phyloP scores from a whole-genome alignment of 1,284 basidiomycete species.

The Tremellales sp. region DNA sequence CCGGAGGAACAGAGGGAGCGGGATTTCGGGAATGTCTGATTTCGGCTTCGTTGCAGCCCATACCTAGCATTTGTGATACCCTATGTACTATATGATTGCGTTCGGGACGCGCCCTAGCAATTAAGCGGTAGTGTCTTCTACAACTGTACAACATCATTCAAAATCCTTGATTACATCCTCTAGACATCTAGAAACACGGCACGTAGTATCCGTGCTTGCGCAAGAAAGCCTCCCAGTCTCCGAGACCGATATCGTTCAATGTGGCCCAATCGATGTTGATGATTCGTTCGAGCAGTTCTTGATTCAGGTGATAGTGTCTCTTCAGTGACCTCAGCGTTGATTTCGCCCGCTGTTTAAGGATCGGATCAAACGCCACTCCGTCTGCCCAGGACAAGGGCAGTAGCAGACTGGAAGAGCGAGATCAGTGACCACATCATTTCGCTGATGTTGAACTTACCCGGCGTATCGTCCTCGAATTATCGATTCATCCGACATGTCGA shows the following conservation, averaged over 20 bases:
- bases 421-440: neutral
- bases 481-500: constrained; percentile 14
- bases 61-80: no score
- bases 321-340: constrained; percentile 6
- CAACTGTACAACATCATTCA: no score
- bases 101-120: no score
- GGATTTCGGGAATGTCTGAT: constrained; percentile 18
- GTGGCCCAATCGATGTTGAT: constrained; percentile 11
- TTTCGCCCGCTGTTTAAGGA: constrained; percentile 1
- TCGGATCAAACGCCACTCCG: constrained; percentile 1
- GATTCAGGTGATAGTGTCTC: constrained; percentile 17
- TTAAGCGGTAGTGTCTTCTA: no score
- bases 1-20: constrained; percentile 8
- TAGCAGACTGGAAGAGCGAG: constrained; percentile 7
- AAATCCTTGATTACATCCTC: no score
- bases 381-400: constrained; percentile 19
- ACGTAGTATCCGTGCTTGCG: neutral
- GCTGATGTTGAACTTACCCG: constrained; percentile 9
- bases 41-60: no score
- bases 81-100: no score
- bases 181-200: neutral
- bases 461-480: constrained; percentile 14
- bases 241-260: neutral
- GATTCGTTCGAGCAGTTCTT: constrained; percentile 10
- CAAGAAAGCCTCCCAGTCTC: neutral